Percentiles rank a stretch among this genome's conserved stretches.
phyloP scores from a whole-genome alignment of 805 yeast species.

The Teunomyces barrocoloradensis region DNA sequence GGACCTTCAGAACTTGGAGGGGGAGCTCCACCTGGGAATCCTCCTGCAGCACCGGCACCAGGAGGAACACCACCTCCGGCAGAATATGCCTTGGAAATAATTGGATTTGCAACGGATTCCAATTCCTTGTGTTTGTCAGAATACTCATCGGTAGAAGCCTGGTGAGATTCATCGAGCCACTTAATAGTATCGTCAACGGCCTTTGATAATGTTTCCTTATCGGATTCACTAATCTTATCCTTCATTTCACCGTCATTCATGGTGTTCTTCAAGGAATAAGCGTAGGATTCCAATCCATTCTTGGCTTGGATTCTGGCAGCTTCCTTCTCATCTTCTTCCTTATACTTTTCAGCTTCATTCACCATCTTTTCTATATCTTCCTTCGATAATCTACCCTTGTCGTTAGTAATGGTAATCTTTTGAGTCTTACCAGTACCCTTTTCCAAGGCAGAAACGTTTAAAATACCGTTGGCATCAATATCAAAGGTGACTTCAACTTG shows the following conservation, averaged over 20 bases:
- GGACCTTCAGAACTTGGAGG: conserved; percentile 31
- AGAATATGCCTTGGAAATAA: conserved; percentile 34
- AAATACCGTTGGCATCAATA: conserved; percentile 82
- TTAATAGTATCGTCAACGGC: conserved; percentile 41
- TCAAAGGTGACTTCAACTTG: conserved; percentile 89
- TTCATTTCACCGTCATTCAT: conserved; percentile 46
- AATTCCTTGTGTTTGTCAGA: conserved; percentile 40
- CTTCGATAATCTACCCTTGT: conserved; percentile 89
- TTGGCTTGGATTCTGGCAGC: conserved; percentile 85
- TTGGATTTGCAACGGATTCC: conserved; percentile 40
- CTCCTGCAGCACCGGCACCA: conserved; percentile 36
- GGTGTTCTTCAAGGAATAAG: conserved; percentile 76
- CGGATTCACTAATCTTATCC: conserved; percentile 40
- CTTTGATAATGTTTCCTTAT: conserved; percentile 52
- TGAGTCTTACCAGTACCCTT: conserved; percentile 93
- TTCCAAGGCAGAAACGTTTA: conserved; percentile 83
- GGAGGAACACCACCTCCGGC: conserved; percentile 22
- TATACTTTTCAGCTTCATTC: conserved; percentile 92
- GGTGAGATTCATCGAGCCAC: conserved; percentile 39
- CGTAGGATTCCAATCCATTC: conserved; percentile 85
- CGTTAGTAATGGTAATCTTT: conserved; percentile 88
- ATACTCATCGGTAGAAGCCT: conserved; percentile 42
- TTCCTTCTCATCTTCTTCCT: conserved; percentile 83
- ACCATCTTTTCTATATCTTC: conserved; percentile 98
- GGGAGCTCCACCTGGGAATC: conserved; percentile 42